These are phyloP conservation scores for Phylloporus arenicola DNA, from an alignment of 768 basidiomycete genomes.

Conservation along the genomic window DNA sequence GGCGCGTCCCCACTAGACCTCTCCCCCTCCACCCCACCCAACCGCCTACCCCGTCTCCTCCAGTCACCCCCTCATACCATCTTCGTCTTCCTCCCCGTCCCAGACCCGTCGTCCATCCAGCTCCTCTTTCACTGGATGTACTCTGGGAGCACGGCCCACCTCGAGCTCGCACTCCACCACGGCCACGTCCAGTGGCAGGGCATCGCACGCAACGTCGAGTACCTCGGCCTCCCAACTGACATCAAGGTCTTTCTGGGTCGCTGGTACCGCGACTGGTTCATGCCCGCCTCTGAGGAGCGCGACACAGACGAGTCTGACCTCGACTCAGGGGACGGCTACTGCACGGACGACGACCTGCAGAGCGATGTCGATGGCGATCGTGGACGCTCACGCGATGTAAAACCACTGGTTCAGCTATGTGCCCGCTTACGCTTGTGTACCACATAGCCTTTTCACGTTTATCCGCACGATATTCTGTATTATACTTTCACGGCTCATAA, in stretches of 20 bases:
- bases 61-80: conserved; percentile 60
- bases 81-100: conserved; percentile 69
- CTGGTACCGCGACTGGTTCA: conserved; percentile 68
- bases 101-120: conserved; percentile 67
- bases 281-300: conserved; percentile 9
- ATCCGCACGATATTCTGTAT: background rate
- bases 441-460: background rate
- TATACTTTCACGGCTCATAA: background rate
- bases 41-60: conserved; percentile 62
- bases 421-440: conserved; percentile 20
- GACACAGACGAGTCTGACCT: conserved; percentile 30
- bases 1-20: conserved; percentile 44
- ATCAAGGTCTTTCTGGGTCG: conserved; percentile 72
- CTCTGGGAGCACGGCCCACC: conserved; percentile 61
- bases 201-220: conserved; percentile 84
- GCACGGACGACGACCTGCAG: conserved; percentile 33
- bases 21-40: conserved; percentile 12
- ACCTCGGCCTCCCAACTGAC: conserved; percentile 68
- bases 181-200: conserved; percentile 79
- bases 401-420: conserved; percentile 34
- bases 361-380: conserved; percentile 34
- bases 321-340: conserved; percentile 20
- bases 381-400: conserved; percentile 38
- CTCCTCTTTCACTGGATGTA: conserved; percentile 78
- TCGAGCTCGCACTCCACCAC: conserved; percentile 62